Evolutionary conservation across 306 rosid species (phyloP), one percentile per base, ranked within the genome.

Genomic region (Cicer arietinum): DNA sequence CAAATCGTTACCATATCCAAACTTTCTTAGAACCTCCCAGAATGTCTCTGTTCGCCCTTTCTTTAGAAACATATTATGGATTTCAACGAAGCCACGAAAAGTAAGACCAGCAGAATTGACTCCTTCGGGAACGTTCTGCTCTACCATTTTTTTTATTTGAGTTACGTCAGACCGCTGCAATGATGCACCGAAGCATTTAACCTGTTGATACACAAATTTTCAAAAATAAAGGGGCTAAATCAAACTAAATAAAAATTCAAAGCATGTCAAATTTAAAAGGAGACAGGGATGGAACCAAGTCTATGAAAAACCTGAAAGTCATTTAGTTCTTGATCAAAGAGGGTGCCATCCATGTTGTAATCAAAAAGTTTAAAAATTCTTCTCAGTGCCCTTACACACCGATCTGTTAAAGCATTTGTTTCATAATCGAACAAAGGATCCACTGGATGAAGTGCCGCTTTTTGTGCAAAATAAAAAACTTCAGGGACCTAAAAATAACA

Each of bases 21-120:
- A 94, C 81, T 83, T 88, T 81, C 98, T 90, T 37, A 94, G 84
- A 67, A 94, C 96, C 12, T 89, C 80, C 98, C 98, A 94, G 22
- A 93, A 79, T 77, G 94, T 79, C 86, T 94, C 98, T 64, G 88
- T 76, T 75, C 88, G 85, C 66, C 91, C 94, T 86, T 81, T 91
- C 72, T 91, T 87, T 81, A 94, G 79, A 83, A 90, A 94, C 71
- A 88, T 87, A 69, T 88, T 77, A 81, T 94, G 90, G 79, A 94
- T 86, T 74, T 69, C 88, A 71, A 87, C 58, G 81, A 94, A 94
- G 61, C 98, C 98, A 4, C 82, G 66, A 69, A 82, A 85, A 62
- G 94, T 87, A 88, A 94, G 90, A 76, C 98, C 98, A 76, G 47
- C 76, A 64, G 69, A 81, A 76, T 90, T 91, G 77, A 91, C 88